A percentile compares a stretch with the other conserved stretches of the same genome.
These are phyloP conservation scores for Alternaria metachromatica DNA, from an alignment of 2,329 filamentous ascomycete genomes.

Conservation along the genomic window DNA sequence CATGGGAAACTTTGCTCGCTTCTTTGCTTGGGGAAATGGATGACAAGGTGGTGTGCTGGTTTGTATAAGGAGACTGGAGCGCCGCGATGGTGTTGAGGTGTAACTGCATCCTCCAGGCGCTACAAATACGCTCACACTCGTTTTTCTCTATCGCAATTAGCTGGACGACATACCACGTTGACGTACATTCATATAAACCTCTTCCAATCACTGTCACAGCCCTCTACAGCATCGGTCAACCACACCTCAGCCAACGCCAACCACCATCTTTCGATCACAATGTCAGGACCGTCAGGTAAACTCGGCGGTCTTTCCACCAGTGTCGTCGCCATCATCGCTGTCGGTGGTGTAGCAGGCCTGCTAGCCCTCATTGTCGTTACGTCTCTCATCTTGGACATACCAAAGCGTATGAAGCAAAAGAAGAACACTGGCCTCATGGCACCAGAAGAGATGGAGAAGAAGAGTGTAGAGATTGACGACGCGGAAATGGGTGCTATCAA, in stretches of 20 bases:
- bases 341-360: slow-evolving; percentile 13
- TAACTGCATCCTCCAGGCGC: neutral
- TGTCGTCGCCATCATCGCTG: slow-evolving; percentile 16
- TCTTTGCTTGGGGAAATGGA: neutral
- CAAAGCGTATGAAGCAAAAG: slow-evolving; percentile 14
- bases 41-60: neutral
- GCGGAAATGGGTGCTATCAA: slow-evolving; percentile 14
- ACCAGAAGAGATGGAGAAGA: slow-evolving; percentile 13
- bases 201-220: neutral
- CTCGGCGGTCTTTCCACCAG: slow-evolving; percentile 14
- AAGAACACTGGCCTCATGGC: slow-evolving; percentile 7
- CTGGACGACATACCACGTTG: neutral
- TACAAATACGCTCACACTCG: neutral
- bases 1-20: neutral
- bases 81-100: neutral
- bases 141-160: neutral
- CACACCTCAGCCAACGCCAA: neutral
- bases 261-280: neutral
- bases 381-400: slow-evolving; percentile 15
- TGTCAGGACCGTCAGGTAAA: slow-evolving; percentile 1
- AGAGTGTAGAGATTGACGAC: slow-evolving; percentile 6
- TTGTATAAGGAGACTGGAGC: neutral
- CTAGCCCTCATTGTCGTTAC: slow-evolving; percentile 14
- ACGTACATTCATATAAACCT: neutral
- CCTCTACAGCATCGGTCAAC: neutral